Base-by-base conservation (phyloP, 192 early-diverging fungal species). In the Coemansia sp. region DNA sequence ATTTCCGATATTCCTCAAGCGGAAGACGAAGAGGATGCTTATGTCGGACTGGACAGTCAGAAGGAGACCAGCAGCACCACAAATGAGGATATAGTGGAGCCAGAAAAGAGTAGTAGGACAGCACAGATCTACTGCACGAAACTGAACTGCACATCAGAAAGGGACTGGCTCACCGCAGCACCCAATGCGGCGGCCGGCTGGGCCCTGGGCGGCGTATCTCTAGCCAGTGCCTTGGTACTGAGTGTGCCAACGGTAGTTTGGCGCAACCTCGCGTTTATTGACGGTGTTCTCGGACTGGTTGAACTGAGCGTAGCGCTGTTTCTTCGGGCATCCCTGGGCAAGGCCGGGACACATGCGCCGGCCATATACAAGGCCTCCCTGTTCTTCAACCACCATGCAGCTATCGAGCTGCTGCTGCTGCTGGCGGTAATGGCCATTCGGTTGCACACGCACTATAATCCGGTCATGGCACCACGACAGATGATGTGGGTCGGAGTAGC, bases 301-400 rank as follows among this genome's bases (percentile, higher is more conserved):
- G 64, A 66, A 45, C 58, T 72, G 45, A 37, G 59, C 52, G 27
- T 66, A n/a, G 60, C 62, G 44, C 55, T 65, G 45, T 52, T 50
- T 1, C 54, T 72, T 22, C 58, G 70, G 0, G 63, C 70, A 40
- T 44, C 64, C 2, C 23, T 72, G 3, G 54, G 53, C 20, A 50
- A 23, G 5, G 29, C 65, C 15, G 19, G 22, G 20, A 45, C 41
- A 19, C 11, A 44, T 40, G 1, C 27, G n/a, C n/a, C n/a, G n/a
- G n/a, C n/a, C n/a, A n/a, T 65, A 10, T 65, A 72, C 64, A 60
- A 61, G 30, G 70, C 64, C 5, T 72, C 70, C 4, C 36, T 72
- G 45, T 57, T 66, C 23, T 62, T 72, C 31, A 55, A 72, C 63
- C 60, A 67, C 61, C 57, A 50, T n/a, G 65, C 71, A 7, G 71